Base-by-base conservation (phyloP, 2,329 filamentous ascomycete species). In the Talaromyces verruculosus region DNA sequence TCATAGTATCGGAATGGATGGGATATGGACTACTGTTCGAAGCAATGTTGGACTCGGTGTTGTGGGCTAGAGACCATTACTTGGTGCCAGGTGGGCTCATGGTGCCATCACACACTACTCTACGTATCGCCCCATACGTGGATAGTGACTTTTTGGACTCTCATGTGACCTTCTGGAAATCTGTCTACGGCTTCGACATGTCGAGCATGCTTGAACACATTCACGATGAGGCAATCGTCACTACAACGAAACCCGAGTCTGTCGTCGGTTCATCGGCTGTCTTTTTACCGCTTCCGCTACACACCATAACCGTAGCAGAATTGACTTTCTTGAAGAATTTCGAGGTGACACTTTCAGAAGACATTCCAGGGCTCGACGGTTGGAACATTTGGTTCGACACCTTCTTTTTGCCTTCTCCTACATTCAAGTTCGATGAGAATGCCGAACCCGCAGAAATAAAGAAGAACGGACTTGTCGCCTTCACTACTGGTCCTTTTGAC, bases 1-100 rank as follows among this genome's bases (percentile, higher is more conserved):
- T 98, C 73, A 97, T 98, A 75, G 89, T 98, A 67, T 96, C 91
- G 67, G 93, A 98, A 78, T 98, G 93, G 93, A 98, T 98, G 93
- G 93, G 93, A 35, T 98, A 98, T 76, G 91, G 89, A 69, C 85
- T 97, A 19, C 85, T 97, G 5, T 98, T 96, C 77, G 93, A 98
- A 79, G 92, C 93, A 65, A 98, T 98, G 93, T 87, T 98, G 33
- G 92, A 95, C 69, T 96, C 92, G 59, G 92, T 98, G 25, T 84
- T 98, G 61, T 94, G 88, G 74, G 94, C 94, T 51, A 86, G 93
- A 68, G 93, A 98, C 79, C 88, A 87, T 71, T 97, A 97, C 77
- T 87, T 98, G 28, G 88, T 86, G 67, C 87, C 89, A 0, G 89
- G 87, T 65, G 93, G 93, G 17, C 83, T 97, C 62, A 88, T 98